Percentiles rank a stretch among this genome's conserved stretches.
Conservation (phyloP, 1,284 basidiomycete genomes). For the Cutaneotrichosporon mucoides region DNA sequence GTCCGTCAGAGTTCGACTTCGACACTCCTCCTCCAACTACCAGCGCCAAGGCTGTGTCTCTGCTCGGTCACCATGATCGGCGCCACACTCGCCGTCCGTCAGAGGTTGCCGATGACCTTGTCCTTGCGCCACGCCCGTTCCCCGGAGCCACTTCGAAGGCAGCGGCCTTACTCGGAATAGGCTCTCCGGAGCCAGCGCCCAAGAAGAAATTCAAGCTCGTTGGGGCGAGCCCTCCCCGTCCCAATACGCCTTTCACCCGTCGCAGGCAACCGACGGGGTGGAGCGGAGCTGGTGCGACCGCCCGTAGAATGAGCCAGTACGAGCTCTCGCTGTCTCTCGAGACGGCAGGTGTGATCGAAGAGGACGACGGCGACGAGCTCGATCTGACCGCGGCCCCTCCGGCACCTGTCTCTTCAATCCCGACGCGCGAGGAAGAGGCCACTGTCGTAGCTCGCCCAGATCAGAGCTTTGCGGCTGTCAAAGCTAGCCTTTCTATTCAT, state of each 20-base stretch:
- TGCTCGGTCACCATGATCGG: conserved; percentile 2
- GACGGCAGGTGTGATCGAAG: background rate
- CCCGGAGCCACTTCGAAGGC: background rate
- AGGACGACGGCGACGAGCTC: background rate
- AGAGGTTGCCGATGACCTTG: background rate
- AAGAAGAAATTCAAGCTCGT: too few relatives aligned
- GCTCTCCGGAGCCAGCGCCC: background rate
- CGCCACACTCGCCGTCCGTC: background rate
- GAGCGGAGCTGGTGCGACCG: background rate
- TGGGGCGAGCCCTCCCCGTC: background rate
- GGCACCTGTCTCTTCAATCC: background rate
- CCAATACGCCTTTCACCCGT: background rate
- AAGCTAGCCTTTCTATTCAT: background rate
- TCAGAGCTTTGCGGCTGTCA: background rate
- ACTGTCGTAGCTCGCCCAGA: background rate
- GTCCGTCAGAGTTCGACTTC: background rate
- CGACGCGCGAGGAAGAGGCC: background rate
- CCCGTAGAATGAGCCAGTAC: background rate
- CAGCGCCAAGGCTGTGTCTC: conserved; percentile 1
- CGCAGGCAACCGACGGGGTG: conserved; percentile 1
- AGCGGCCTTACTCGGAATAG: background rate
- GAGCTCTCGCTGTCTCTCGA: background rate
- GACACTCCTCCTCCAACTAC: conserved; percentile 5
- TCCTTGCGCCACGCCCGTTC: background rate
- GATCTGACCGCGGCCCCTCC: background rate